Conservation (phyloP, 2,329 filamentous ascomycete genomes). For the Podosphaera xanthii region DNA sequence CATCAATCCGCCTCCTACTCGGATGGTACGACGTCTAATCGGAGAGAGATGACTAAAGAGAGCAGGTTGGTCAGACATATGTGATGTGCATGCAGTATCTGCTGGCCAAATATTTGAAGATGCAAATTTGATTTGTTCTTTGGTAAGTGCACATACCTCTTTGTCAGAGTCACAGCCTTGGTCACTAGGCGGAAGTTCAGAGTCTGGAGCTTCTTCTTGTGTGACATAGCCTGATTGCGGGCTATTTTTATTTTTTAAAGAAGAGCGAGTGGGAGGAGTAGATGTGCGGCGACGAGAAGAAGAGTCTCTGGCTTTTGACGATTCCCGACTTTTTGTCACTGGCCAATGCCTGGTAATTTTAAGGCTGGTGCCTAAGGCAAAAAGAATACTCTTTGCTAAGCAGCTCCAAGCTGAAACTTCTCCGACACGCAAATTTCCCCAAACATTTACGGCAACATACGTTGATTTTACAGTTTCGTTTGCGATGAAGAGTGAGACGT, state of each 20-base stretch:
- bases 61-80: not conserved
- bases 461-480: too few species aligned
- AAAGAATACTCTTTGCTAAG: too few species aligned
- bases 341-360: too few species aligned
- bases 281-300: not conserved
- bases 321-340: not conserved
- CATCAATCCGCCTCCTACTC: not conserved
- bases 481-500: too few species aligned
- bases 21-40: not conserved
- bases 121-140: not conserved
- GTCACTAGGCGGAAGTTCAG: not conserved
- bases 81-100: not conserved
- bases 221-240: not conserved
- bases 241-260: not conserved
- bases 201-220: not conserved
- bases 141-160: constrained; percentile 1
- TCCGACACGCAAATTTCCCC: too few species aligned
- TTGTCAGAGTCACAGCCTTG: not conserved
- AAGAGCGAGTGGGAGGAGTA: not conserved
- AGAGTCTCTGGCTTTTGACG: not conserved
- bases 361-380: too few species aligned
- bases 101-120: not conserved
- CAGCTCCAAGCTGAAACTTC: too few species aligned
- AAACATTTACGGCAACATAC: too few species aligned
- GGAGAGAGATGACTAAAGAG: not conserved